phyloP scores from a whole-genome alignment of 257 asterid genomes.

The Nicotiana sylvestris region DNA sequence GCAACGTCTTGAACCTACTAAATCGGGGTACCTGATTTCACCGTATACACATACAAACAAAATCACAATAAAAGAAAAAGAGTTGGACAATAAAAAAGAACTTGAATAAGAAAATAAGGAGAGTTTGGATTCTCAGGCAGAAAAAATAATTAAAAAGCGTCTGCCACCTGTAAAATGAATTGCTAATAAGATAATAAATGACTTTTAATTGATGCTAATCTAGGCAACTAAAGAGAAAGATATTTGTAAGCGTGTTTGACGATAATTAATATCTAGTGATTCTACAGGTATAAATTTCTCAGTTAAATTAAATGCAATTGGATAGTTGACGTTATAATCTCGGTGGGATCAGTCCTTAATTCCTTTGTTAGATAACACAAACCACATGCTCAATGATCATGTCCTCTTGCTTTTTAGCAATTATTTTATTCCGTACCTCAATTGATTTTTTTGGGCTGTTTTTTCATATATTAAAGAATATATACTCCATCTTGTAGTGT shows the following conservation, averaged over 20 bases:
- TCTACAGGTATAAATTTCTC: background rate
- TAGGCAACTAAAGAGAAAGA: background rate
- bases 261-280: background rate
- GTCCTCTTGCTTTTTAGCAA: background rate
- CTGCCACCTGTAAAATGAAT: conserved; percentile 10
- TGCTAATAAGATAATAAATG: conserved; percentile 1
- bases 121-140: background rate
- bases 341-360: background rate
- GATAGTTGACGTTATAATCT: conserved; percentile 1
- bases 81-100: background rate
- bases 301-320: background rate
- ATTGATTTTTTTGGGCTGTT: too few species aligned
- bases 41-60: background rate
- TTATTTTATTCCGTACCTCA: background rate
- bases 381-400: conserved; percentile 19
- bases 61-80: background rate
- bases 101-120: background rate
- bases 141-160: background rate
- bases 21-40: too few species aligned
- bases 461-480: too few species aligned
- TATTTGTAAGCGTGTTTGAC: conserved; percentile 9
- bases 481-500: too few species aligned
- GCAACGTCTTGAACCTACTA: too few species aligned
- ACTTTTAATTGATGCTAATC: background rate
- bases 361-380: background rate